Percentiles rank a stretch among this genome's conserved stretches.
Conservation (phyloP, 257 asterid species). For the Solanum commersonii region DNA sequence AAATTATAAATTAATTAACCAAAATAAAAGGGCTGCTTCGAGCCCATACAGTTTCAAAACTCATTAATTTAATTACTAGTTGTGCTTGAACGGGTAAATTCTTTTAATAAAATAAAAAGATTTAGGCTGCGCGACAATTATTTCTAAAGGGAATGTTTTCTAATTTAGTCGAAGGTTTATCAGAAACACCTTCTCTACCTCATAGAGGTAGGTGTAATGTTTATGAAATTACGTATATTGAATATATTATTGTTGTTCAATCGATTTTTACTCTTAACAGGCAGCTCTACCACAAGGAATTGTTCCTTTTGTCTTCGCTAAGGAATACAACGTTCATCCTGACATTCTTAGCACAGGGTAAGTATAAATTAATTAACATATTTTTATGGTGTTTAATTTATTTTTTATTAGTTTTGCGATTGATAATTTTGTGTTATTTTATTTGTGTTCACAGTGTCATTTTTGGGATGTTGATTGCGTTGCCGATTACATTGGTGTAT, state of each 20-base stretch:
- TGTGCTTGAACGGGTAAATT: neutral
- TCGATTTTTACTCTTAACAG: conserved; percentile 5
- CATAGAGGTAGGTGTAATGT: neutral
- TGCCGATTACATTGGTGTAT: conserved; percentile 40
- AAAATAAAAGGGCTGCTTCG: neutral
- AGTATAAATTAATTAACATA: neutral
- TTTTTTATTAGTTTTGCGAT: neutral
- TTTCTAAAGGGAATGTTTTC: neutral
- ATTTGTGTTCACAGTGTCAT: conserved; percentile 19
- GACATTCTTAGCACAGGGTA: conserved; percentile 41
- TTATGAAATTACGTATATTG: too few species aligned
- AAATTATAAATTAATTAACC: neutral
- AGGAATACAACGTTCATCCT: conserved; percentile 43
- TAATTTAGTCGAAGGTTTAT: neutral
- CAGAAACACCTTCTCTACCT: too few species aligned
- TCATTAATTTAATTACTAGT: neutral
- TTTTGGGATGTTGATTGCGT: conserved; percentile 39
- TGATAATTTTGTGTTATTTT: neutral
- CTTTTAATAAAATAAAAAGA: neutral
- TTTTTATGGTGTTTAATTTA: neutral
- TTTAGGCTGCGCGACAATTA: neutral
- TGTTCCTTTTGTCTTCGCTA: conserved; percentile 44
- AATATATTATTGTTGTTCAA: neutral
- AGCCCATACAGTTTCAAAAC: neutral
- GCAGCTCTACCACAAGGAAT: conserved; percentile 48